Evolutionary conservation across 2,329 filamentous ascomycete genomes (phyloP), one percentile per base, ranked within the genome.

Genomic region (Aureobasidium sp.): DNA sequence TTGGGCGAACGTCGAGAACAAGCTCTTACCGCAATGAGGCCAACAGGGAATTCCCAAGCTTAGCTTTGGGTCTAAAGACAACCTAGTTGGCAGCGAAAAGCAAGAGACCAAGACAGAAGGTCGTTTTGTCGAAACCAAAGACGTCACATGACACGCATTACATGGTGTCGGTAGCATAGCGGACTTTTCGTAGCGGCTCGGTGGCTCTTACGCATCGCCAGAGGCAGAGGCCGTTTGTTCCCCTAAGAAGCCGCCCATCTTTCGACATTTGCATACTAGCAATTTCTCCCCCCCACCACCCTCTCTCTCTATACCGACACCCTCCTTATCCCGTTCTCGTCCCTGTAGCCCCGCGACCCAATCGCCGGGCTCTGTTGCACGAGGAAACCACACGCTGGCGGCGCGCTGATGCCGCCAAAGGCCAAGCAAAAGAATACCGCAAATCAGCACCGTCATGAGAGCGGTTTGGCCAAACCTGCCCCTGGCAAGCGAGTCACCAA

Each of bases 401-500:
- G 65, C 65, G 64, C 67, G 69, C 72, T 75, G 71, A 80, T 80
- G 78, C 78, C 78, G 76, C 74, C 75, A 67, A 78, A 76, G 72
- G 71, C 70, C 70, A 77, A 76, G 70, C 72, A 70, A 69, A 69
- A 69, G 67, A 74, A 73, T 72, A 68, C 69, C 68, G 72, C 76
- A 71, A 76, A 77, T 71, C 72, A 74, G 73, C 76, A 77, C 70
- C 85, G 88, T 75, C 88, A 95, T 78, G 91, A 96, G 78, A 91
- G 90, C 87, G 91, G 90, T 72, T 81, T 91, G 75, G 88, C 91
- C 81, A 57, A 45, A 45, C 39, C 39, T 37, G 86, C 86, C 71
- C 85, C 88, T 58, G 87, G 87, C 68, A 90, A 86, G 80, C 86
- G 86, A 74, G 78, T 86, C 69, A 72, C 64, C 69, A 72, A 67